Percentiles rank a stretch among this genome's conserved stretches.
Evolutionary conservation across 139 green algal species (phyloP).

Genomic region (Chlorella sp.): DNA sequence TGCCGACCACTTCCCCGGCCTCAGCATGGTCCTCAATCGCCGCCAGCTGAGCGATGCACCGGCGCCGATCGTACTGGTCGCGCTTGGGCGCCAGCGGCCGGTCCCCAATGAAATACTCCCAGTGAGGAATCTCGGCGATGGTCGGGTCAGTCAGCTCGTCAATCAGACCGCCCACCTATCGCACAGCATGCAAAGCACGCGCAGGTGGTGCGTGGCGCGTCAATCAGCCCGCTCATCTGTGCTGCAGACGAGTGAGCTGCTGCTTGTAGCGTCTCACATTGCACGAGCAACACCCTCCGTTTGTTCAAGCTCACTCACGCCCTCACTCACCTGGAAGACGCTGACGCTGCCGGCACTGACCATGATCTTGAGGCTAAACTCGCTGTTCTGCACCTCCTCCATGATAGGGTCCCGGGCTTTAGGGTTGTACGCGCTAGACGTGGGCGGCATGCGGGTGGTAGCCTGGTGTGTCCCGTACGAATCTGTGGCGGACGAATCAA

Average conservation of each 20-base stretch:
- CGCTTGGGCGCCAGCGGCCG: conserved; percentile 25
- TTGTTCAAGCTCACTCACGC: too few species aligned
- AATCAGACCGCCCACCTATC: conserved; percentile 50
- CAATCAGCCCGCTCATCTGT: too few species aligned
- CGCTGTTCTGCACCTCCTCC: conserved; percentile 25
- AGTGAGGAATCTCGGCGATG: conserved; percentile 38
- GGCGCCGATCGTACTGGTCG: conserved; percentile 24
- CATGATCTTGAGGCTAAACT: conserved; percentile 54
- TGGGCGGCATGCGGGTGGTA: too few species aligned
- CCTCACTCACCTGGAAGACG: conserved; percentile 63
- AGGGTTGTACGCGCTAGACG: too few species aligned
- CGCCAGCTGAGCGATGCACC: conserved; percentile 43
- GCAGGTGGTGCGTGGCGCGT: too few species aligned
- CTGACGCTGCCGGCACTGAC: conserved; percentile 51
- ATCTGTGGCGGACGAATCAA: too few species aligned
- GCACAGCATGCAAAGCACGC: too few species aligned
- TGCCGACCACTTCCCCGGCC: conserved; percentile 47
- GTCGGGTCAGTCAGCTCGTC: conserved; percentile 29
- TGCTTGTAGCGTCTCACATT: too few species aligned
- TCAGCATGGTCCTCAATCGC: conserved; percentile 33
- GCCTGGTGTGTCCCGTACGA: too few species aligned
- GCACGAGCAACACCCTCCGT: too few species aligned
- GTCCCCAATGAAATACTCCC: conserved; percentile 79
- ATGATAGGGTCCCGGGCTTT: conserved; percentile 21
- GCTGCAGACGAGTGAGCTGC: too few species aligned